Base-by-base conservation (phyloP, 2,329 filamentous ascomycete species). In the Hirsutella rhossiliensis region DNA sequence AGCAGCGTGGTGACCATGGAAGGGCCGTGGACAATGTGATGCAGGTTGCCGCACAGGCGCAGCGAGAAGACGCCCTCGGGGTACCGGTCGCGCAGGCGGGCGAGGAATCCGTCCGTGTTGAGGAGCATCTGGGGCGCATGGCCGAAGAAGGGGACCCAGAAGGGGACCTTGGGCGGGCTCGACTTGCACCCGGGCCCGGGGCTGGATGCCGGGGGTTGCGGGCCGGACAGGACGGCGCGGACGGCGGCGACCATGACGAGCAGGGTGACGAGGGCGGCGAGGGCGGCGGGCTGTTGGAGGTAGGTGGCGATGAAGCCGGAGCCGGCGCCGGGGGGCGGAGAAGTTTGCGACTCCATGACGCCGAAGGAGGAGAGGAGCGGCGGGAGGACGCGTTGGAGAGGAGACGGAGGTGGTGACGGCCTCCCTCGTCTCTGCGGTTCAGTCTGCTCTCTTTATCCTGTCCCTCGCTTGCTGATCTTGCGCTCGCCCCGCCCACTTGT, bases 131-230 rank as follows among this genome's bases (percentile, higher is more conserved):
- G 59, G 1, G 61, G 58, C 12, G 56, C 50, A 38, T 67, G 63
- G 13, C 62, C 62, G 5, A 67, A 34, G 13, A 59, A 53, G 1
- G 64, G 64, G 2, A 66, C 40, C 59, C 60, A 65, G 42, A 59
- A 63, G 3, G 59, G 56, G 2, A 59, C 61, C 40, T 50, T 48
- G 6, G 54, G 52, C 11, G 59, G 57, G 4, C 42, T 36, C 12
- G 37, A 29, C 9, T 42, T 49, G 30, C 45, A 52, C 28, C 47
- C 47, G 15, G 50, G 47, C 28, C 5, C 2, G 17, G 7, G 48
- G 18, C 8, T 2, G 12, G 7, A 1, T 2, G 23, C 11, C 13
- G 31, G n/a, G 9, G 31, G 18, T 5, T 17, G 3, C 15, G 5
- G 11, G 11, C 18, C 31, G 11, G 15, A 5, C 2, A 17, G 8